Conservation (phyloP, 2,329 filamentous ascomycete species). For the Botrytis galanthina region DNA sequence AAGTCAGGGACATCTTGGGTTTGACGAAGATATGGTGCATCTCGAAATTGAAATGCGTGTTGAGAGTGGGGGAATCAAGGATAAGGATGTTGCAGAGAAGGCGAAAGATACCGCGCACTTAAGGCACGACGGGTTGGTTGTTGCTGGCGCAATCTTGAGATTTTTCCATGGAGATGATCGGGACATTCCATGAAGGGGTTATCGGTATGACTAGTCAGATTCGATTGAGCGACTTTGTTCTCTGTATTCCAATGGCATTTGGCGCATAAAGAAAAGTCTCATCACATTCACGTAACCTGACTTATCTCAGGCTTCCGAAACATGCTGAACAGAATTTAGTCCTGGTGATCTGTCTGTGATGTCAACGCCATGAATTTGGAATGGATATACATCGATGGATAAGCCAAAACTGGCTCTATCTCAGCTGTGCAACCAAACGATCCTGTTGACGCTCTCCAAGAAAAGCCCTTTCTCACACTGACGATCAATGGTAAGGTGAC, state of each 20-base stretch:
- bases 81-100: slow-evolving; percentile 66
- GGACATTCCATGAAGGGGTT: slow-evolving; percentile 15
- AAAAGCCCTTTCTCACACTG: not conserved
- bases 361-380: not conserved
- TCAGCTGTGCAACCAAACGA: not conserved
- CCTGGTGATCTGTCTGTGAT: not conserved
- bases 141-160: slow-evolving; percentile 70
- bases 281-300: not conserved
- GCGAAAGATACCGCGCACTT: slow-evolving; percentile 63
- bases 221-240: not conserved
- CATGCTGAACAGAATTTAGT: not conserved
- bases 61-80: slow-evolving; percentile 69
- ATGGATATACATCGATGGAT: not conserved
- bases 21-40: slow-evolving; percentile 63
- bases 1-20: slow-evolving; percentile 85
- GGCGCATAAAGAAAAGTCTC: not conserved
- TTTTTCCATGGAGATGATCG: slow-evolving; percentile 51
- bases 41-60: slow-evolving; percentile 63
- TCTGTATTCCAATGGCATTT: not conserved
- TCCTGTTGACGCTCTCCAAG: not conserved
- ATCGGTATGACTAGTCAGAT: not conserved
- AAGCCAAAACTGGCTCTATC: not conserved
- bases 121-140: slow-evolving; percentile 73
- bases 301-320: not conserved
- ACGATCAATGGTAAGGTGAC: not conserved